Evolutionary conservation across 495 filamentous ascomycete genomes (phyloP).

Genomic region (Aspergillus funiculosus): DNA sequence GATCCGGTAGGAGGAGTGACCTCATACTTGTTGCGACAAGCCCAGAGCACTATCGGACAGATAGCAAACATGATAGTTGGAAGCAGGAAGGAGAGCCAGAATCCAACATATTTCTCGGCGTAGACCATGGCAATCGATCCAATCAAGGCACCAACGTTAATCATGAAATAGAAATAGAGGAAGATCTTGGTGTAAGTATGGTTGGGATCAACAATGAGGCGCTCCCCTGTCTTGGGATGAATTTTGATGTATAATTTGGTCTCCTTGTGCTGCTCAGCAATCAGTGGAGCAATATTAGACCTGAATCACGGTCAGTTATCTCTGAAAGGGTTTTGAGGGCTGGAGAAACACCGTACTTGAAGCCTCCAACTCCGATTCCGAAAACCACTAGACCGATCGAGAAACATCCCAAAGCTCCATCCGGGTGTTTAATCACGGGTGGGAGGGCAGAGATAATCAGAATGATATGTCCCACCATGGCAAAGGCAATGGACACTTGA

Average conservation of each 20-base stretch:
- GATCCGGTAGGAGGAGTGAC: conserved; percentile 57
- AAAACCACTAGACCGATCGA: conserved; percentile 53
- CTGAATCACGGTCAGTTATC: conserved; percentile 20
- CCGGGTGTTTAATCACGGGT: conserved; percentile 48
- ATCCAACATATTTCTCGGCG: conserved; percentile 69
- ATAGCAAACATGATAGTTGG: conserved; percentile 54
- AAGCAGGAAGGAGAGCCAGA: conserved; percentile 63
- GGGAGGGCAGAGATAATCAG: conserved; percentile 59
- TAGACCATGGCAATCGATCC: conserved; percentile 56
- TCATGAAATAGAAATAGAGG: conserved; percentile 46
- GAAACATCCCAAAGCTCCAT: conserved; percentile 50
- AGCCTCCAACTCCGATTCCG: conserved; percentile 46
- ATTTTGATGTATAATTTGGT: conserved; percentile 34
- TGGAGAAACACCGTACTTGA: conserved; percentile 39
- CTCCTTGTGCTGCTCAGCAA: conserved; percentile 45
- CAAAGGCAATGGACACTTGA: conserved; percentile 48
- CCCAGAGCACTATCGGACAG: conserved; percentile 55
- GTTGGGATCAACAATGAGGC: conserved; percentile 61
- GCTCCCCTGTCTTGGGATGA: conserved; percentile 47
- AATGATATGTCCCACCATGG: conserved; percentile 60
- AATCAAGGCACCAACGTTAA: conserved; percentile 47
- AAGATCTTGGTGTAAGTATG: conserved; percentile 46
- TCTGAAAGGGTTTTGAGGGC: neutral
- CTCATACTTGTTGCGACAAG: conserved; percentile 55
- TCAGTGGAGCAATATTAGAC: conserved; percentile 58